These are phyloP conservation scores for Trametes coccinea DNA, from an alignment of 768 basidiomycete genomes.

Conservation along the genomic window DNA sequence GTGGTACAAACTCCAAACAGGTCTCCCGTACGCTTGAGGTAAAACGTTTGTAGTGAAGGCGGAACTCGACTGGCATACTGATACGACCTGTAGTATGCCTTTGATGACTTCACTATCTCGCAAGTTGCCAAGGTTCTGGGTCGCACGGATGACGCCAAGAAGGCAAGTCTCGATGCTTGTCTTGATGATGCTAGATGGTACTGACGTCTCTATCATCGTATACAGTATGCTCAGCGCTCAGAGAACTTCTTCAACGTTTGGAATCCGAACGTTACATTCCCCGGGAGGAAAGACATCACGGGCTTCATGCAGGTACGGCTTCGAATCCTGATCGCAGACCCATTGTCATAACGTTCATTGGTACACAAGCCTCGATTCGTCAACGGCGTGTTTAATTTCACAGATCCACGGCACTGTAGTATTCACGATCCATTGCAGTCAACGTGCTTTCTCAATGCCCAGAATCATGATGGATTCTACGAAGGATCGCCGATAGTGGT, in stretches of 20 bases:
- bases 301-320: constrained; percentile 61
- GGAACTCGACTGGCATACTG: too few species aligned
- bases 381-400: constrained; percentile 61
- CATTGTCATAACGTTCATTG: not conserved
- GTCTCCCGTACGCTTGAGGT: constrained; percentile 65
- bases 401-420: constrained; percentile 68
- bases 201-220: not conserved
- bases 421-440: constrained; percentile 57
- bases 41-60: not conserved
- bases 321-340: not conserved
- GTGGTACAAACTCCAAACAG: constrained; percentile 61
- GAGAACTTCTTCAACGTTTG: constrained; percentile 60
- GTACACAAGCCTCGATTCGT: constrained; percentile 48
- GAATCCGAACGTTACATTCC: constrained; percentile 57
- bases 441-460: constrained; percentile 60
- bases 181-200: not conserved
- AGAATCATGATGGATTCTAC: constrained; percentile 62
- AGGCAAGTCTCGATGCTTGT: constrained; percentile 38
- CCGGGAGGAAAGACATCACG: constrained; percentile 42
- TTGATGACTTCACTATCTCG: constrained; percentile 63
- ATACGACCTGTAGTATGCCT: constrained; percentile 48
- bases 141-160: constrained; percentile 48
- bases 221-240: constrained; percentile 53
- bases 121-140: constrained; percentile 61
- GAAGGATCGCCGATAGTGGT: constrained; percentile 64